Conservation (phyloP, 441 rosid species). For the Euphorbia celastroides region DNA sequence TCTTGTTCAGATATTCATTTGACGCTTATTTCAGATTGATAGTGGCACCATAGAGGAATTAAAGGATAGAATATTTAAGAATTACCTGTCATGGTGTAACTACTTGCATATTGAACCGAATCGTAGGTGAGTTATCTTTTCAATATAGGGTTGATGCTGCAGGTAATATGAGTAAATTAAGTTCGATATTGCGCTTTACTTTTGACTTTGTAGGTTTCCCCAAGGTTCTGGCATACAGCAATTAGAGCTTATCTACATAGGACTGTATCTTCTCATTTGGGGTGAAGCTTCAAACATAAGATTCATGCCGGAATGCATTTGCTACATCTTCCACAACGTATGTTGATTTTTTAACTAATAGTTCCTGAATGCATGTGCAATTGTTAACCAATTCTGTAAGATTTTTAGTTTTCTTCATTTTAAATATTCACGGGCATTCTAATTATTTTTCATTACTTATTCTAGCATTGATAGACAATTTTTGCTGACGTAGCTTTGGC, state of each 20-base stretch:
- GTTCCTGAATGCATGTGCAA: conserved; percentile 1
- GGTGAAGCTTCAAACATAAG: conserved; percentile 99
- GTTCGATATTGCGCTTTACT: conserved; percentile 13
- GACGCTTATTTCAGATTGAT: conserved; percentile 63
- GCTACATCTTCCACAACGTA: conserved; percentile 98
- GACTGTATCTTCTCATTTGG: conserved; percentile 43
- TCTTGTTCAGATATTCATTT: conserved; percentile 25
- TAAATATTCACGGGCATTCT: neutral
- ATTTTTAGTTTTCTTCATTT: conserved; percentile 1
- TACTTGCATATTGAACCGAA: conserved; percentile 89
- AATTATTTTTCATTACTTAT: neutral
- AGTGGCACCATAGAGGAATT: conserved; percentile 84
- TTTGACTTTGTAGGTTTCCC: conserved; percentile 51
- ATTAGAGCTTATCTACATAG: conserved; percentile 38
- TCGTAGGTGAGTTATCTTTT: conserved; percentile 60
- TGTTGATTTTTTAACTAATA: neutral
- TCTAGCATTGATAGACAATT: neutral
- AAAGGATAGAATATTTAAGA: conserved; percentile 94
- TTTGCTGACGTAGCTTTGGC: neutral
- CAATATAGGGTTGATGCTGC: conserved; percentile 11
- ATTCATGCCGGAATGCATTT: conserved; percentile 99
- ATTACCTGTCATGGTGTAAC: conserved; percentile 96
- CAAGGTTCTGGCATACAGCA: conserved; percentile 62
- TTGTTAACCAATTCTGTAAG: neutral
- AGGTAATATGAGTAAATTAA: neutral